Base-by-base conservation (phyloP, 108 stramenopile species). In the Skeletonema potamos region DNA sequence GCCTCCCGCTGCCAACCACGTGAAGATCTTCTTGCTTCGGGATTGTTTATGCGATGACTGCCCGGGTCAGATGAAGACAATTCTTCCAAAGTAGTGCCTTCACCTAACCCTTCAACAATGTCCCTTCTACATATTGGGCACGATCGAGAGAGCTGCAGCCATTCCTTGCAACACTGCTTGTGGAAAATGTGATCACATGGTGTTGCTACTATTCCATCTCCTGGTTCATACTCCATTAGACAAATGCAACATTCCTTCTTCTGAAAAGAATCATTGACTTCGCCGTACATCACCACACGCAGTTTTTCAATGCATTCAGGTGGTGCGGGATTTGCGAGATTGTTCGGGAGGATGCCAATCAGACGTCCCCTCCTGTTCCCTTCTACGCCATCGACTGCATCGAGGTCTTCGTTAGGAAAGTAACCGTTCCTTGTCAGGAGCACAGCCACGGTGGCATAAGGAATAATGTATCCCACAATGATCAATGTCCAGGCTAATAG, bases 151-250 rank as follows among this genome's bases (percentile, higher is more conserved):
- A 86, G 89, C 28, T 79, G 76, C 24, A 90, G 62, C 89, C 89
- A 90, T 29, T 86, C 84, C n/a, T 82, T 66, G 54, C 86, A 87
- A 59, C 88, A 92, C 13, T 70, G 70, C 64, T 89, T 89, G 68
- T 92, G 88, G 39, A 89, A 92, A n/a, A 87, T 76, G 62, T 92
- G 91, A 22, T 86, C 68, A 74, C 91, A 92, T 60, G 83, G 73
- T 3, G 91, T 92, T 46, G 76, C 78, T 27, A 90, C 86, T 32
- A 90, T 83, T 4, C 70, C 83, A 68, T 90, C 86, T 8, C 73
- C 61, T 28, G 41, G 60, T n/a, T 36, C 33, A 73, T 84, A 90
- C 18, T 86, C 82, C 46, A 77, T 82, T 83, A 90, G 87, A 62
- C 89, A 90, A 37, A 90, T 90, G 59, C 89, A 90, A 48, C 89